Evolutionary conservation across 108 stramenopile genomes (phyloP).

Genomic region (Cyclotella cryptica): DNA sequence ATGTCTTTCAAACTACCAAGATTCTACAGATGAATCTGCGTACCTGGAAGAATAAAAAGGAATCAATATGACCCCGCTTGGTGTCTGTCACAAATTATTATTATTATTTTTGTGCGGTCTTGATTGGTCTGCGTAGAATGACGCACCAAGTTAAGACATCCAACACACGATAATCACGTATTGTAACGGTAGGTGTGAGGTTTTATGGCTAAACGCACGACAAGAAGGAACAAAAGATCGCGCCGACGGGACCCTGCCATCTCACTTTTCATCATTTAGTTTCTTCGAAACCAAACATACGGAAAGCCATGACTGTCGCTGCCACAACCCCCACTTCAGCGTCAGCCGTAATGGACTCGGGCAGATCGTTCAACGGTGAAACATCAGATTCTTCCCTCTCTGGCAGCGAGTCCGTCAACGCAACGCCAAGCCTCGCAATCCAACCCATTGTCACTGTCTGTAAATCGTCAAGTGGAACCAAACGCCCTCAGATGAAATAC

Average conservation of each 20-base stretch:
- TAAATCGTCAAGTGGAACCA: slow-evolving; percentile 14
- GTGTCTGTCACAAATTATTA: neutral
- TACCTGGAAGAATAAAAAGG: neutral
- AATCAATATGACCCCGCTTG: neutral
- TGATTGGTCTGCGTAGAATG: neutral
- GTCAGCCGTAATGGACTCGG: neutral
- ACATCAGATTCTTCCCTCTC: neutral
- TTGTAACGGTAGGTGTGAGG: neutral
- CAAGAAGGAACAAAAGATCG: neutral
- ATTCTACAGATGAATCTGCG: neutral
- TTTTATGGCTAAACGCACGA: neutral
- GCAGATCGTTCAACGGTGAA: neutral
- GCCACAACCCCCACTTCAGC: neutral
- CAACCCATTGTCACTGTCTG: slow-evolving; percentile 5
- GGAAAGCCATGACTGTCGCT: neutral
- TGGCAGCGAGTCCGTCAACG: neutral
- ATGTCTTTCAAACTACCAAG: neutral
- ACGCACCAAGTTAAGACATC: slow-evolving; percentile 1
- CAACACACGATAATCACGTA: neutral
- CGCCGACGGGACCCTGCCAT: too few relatives aligned
- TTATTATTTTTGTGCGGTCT: neutral
- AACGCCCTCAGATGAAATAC: slow-evolving; percentile 78
- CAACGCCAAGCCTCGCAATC: neutral
- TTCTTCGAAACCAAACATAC: neutral
- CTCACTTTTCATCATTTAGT: neutral